Base-by-base conservation (phyloP, 1,284 basidiomycete species). In the Cryptococcus sp. region DNA sequence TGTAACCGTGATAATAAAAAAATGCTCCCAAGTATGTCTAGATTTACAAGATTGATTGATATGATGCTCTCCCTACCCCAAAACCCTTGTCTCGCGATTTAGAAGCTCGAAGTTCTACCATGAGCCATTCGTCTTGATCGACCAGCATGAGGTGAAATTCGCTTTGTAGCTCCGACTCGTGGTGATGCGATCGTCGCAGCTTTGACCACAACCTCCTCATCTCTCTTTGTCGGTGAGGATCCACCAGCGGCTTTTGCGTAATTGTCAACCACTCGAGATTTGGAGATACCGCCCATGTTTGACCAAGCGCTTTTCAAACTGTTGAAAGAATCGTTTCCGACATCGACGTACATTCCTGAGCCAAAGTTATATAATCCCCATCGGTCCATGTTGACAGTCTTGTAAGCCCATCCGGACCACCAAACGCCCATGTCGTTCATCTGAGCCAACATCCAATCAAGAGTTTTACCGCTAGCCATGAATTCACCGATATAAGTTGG, bases 321-420 rank as follows among this genome's bases (percentile, higher is more conserved):
- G 53, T 68, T 63, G 64, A 63, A 71, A 7, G 49, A 56, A 56
- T 64, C 68, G 54, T 52, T 50, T 30, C 48, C 52, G 50, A 71
- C 67, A 49, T 67, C 61, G 43, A 71, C 67, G 46, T 49, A 42
- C 43, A 55, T 58, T 43, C 56, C 48, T 14, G 46, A 30, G 7
- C 49, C 56, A 50, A 64, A 63, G 58, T 68, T 71, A 58, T 60
- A 67, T n/a, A 68, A 47, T 56, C 65, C 67, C 67, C 67, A 69
- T 46, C 65, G 51, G 46, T 66, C 65, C 58, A 57, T 55, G 54
- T 60, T 60, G 37, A 53, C 51, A 11, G 64, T 67, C 41, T 63
- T 66, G 53, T 63, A 59, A 8, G 65, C 57, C 68, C 68, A 71
- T 13, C 55, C 53, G 47, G 61, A 58, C 68, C 68, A 71, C 30